Evolutionary conservation across 2,329 filamentous ascomycete species (phyloP).

Genomic region (Aspergillus hortae): DNA sequence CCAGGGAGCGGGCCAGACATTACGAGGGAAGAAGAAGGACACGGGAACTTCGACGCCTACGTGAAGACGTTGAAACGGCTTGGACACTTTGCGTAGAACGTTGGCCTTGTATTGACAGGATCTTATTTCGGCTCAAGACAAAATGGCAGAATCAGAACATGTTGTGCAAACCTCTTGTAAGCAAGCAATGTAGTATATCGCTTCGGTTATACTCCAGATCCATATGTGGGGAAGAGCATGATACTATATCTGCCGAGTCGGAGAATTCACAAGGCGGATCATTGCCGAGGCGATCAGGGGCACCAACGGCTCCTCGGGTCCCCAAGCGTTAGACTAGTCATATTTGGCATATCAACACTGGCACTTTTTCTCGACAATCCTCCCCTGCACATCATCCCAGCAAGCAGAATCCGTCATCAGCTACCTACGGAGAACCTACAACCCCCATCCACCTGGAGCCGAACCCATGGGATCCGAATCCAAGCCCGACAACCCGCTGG

Average conservation of each 20-base stretch:
- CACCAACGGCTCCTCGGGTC: background rate
- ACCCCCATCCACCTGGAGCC: background rate
- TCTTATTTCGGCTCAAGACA: too few species aligned
- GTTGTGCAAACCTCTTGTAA: too few species aligned
- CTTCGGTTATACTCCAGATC: too few species aligned
- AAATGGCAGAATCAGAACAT: too few species aligned
- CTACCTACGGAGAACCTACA: background rate
- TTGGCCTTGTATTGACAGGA: background rate
- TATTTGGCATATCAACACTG: too few species aligned
- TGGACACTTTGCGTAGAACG: background rate
- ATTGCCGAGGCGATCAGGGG: constrained; percentile 7
- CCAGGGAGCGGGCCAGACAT: constrained; percentile 77
- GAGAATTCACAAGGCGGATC: background rate
- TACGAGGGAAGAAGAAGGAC: constrained; percentile 70
- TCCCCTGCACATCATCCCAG: background rate
- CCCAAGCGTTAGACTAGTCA: background rate
- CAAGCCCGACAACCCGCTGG: constrained; percentile 15
- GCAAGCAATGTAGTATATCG: too few species aligned
- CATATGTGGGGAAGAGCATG: background rate
- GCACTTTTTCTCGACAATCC: background rate
- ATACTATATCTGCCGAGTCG: background rate
- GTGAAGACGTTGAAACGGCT: constrained; percentile 24
- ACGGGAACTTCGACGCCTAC: constrained; percentile 34
- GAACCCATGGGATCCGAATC: constrained; percentile 8
- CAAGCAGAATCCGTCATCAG: background rate